Evolutionary conservation across 2,329 filamentous ascomycete genomes (phyloP).

Genomic region (Byssochlamys sp.): DNA sequence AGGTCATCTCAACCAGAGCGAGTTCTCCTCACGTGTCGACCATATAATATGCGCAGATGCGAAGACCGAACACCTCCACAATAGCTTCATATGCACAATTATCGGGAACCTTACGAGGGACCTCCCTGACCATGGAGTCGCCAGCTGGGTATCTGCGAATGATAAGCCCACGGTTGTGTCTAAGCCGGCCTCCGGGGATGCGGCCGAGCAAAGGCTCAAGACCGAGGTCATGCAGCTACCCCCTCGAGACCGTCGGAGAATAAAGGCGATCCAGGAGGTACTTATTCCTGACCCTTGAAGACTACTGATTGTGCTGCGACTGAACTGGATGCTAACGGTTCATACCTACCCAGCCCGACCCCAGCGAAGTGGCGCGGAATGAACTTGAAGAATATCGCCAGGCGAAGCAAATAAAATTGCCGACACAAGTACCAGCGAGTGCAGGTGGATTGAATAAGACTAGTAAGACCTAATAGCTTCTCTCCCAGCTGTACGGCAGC

Average conservation of each 20-base stretch:
- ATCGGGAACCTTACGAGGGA: slow-evolving; percentile 52
- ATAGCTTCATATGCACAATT: slow-evolving; percentile 51
- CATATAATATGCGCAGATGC: slow-evolving; percentile 46
- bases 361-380: slow-evolving; percentile 19
- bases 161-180: slow-evolving; percentile 41
- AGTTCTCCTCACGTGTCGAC: slow-evolving; percentile 48
- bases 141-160: slow-evolving; percentile 55
- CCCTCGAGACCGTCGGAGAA: slow-evolving; percentile 49
- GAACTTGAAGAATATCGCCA: slow-evolving; percentile 36
- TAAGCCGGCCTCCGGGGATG: slow-evolving; percentile 48
- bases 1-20: slow-evolving; percentile 53
- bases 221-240: slow-evolving; percentile 55
- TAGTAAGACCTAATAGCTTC: slow-evolving; percentile 42
- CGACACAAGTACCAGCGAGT: slow-evolving; percentile 56
- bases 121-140: slow-evolving; percentile 52
- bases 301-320: neutral
- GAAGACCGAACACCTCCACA: slow-evolving; percentile 50
- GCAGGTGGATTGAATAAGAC: slow-evolving; percentile 71
- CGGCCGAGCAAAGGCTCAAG: slow-evolving; percentile 54
- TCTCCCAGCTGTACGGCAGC: slow-evolving; percentile 4
- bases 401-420: slow-evolving; percentile 41
- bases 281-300: neutral
- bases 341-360: slow-evolving; percentile 23
- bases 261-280: slow-evolving; percentile 47
- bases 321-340: slow-evolving; percentile 6